Percentiles rank a stretch among this genome's conserved stretches.
Conservation (phyloP, 2,329 filamentous ascomycete species). For the Biscogniauxia marginata region DNA sequence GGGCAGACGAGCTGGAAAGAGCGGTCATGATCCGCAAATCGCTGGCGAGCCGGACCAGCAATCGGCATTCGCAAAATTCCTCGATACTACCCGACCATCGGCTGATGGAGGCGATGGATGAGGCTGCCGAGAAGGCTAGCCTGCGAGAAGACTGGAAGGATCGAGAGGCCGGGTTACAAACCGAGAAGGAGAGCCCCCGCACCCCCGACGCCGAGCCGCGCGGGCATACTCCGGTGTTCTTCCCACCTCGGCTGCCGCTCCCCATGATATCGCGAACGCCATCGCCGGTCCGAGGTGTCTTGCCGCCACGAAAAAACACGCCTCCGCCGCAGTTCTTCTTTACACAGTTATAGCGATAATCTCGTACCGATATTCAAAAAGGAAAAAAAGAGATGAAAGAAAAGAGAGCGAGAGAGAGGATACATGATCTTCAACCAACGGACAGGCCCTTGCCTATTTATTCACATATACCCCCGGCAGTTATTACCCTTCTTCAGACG, state of each 20-base stretch:
- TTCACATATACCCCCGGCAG: too few species aligned
- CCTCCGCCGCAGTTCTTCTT: slow-evolving; percentile 11
- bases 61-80: slow-evolving; percentile 7
- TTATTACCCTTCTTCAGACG: too few species aligned
- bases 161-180: slow-evolving; percentile 37
- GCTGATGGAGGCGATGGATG: slow-evolving; percentile 10
- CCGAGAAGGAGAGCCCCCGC: slow-evolving; percentile 26
- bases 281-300: slow-evolving; percentile 12
- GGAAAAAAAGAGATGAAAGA: neutral
- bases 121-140: slow-evolving; percentile 25
- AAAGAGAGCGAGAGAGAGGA: too few species aligned
- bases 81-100: slow-evolving; percentile 13
- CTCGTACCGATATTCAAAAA: neutral
- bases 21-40: slow-evolving; percentile 33
- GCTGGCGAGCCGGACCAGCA: slow-evolving; percentile 25
- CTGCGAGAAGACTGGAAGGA: slow-evolving; percentile 39
- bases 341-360: neutral
- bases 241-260: slow-evolving; percentile 16
- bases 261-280: slow-evolving; percentile 18
- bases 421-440: too few species aligned
- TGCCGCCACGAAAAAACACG: slow-evolving; percentile 1
- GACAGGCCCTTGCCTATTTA: too few species aligned
- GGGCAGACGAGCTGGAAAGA: slow-evolving; percentile 28
- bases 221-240: slow-evolving; percentile 30
- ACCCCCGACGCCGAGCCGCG: slow-evolving; percentile 13